Evolutionary conservation across 495 filamentous ascomycete genomes (phyloP).

Genomic region (Endocarpon pusillum): DNA sequence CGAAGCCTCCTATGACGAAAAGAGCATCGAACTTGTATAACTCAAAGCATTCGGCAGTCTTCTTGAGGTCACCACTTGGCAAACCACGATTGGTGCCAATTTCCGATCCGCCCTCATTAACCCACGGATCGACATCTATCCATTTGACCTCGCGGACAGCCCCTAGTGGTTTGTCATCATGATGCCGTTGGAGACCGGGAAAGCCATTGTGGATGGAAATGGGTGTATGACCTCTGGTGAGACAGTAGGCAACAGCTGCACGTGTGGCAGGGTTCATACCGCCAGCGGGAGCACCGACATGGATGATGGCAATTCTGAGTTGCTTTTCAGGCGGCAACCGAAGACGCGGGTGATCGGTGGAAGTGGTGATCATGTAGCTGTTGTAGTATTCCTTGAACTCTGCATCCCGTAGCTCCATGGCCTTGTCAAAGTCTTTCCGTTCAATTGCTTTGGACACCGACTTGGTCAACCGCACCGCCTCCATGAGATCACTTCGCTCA

Average conservation of each 20-base stretch:
- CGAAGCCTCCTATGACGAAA: constrained; percentile 89
- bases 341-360: constrained; percentile 42
- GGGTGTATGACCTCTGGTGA: constrained; percentile 82
- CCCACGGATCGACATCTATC: constrained; percentile 92
- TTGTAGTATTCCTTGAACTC: constrained; percentile 90
- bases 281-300: constrained; percentile 94
- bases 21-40: constrained; percentile 79
- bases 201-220: constrained; percentile 95
- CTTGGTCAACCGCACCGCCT: constrained; percentile 74
- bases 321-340: constrained; percentile 58
- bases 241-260: constrained; percentile 87
- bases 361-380: constrained; percentile 79
- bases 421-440: constrained; percentile 61
- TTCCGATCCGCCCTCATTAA: constrained; percentile 88
- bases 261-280: constrained; percentile 97
- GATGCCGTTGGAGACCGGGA: constrained; percentile 82
- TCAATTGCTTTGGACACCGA: constrained; percentile 67
- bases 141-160: constrained; percentile 73
- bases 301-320: constrained; percentile 88
- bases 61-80: constrained; percentile 63
- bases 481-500: constrained; percentile 66
- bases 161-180: constrained; percentile 61
- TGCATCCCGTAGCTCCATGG: constrained; percentile 74
- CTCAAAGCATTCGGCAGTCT: constrained; percentile 70
- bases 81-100: constrained; percentile 95